Conservation (phyloP, 1,139 yeast species). For the Keqinozyma sinolaborantium region DNA sequence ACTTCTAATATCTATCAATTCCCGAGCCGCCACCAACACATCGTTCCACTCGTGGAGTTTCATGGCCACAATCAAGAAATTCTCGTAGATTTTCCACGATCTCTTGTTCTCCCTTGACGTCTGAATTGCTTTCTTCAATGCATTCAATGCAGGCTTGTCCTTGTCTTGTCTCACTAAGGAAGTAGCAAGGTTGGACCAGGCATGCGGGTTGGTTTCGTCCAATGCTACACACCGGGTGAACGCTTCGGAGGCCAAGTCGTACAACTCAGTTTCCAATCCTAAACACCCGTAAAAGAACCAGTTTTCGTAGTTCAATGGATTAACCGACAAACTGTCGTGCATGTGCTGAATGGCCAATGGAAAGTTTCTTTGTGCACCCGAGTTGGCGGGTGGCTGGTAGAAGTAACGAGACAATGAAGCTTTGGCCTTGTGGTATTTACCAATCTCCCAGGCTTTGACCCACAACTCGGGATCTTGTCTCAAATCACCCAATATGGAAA, state of each 20-base stretch:
- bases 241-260: slow-evolving; percentile 84
- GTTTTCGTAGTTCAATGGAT: slow-evolving; percentile 76
- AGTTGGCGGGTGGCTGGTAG: slow-evolving; percentile 59
- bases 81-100: slow-evolving; percentile 92
- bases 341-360: slow-evolving; percentile 61
- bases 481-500: slow-evolving; percentile 84
- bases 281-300: slow-evolving; percentile 95
- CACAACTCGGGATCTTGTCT: slow-evolving; percentile 73
- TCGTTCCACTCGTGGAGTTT: slow-evolving; percentile 85
- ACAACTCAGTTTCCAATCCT: slow-evolving; percentile 72
- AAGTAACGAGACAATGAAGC: slow-evolving; percentile 74
- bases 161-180: slow-evolving; percentile 66
- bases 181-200: slow-evolving; percentile 95
- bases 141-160: slow-evolving; percentile 74
- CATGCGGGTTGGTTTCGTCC: slow-evolving; percentile 76
- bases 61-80: slow-evolving; percentile 77
- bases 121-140: slow-evolving; percentile 73
- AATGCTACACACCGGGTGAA: slow-evolving; percentile 87
- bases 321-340: slow-evolving; percentile 68
- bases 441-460: slow-evolving; percentile 85
- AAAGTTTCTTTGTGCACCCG: slow-evolving; percentile 53
- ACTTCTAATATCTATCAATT: slow-evolving; percentile 50
- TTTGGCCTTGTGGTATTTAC: slow-evolving; percentile 81
- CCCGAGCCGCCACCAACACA: slow-evolving; percentile 68
- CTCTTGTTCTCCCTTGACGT: slow-evolving; percentile 60